Percentiles rank a stretch among this genome's conserved stretches.
Conservation (phyloP, 257 asterid genomes). For the Solanum boliviense region DNA sequence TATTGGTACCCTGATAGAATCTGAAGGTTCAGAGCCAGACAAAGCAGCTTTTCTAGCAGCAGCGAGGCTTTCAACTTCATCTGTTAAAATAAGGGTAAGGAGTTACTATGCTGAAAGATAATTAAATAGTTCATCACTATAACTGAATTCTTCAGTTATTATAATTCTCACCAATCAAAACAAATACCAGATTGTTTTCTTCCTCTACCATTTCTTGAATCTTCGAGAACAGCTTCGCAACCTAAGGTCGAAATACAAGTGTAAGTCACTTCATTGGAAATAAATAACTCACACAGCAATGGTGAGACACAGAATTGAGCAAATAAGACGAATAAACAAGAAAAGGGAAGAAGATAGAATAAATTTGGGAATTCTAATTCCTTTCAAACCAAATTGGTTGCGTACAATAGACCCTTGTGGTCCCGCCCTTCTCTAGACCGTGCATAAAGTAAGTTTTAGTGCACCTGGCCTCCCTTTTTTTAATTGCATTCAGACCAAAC, state of each 20-base stretch:
- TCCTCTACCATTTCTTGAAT: conserved; percentile 98
- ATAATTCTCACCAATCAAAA: conserved; percentile 81
- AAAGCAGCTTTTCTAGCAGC: conserved; percentile 98
- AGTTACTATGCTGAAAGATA: background rate
- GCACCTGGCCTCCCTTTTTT: background rate
- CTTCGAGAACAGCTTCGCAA: conserved; percentile 86
- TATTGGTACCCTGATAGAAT: conserved; percentile 78
- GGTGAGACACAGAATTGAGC: background rate
- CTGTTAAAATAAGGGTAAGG: conserved; percentile 22
- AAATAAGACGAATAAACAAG: background rate
- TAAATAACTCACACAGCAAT: background rate
- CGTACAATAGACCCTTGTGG: background rate
- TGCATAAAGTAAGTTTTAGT: background rate
- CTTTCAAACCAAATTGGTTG: background rate
- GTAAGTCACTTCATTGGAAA: background rate
- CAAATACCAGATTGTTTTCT: conserved; percentile 81
- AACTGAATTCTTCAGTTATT: background rate
- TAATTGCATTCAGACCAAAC: background rate
- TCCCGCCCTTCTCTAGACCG: background rate
- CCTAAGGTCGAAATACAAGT: conserved; percentile 34
- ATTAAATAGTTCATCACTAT: background rate
- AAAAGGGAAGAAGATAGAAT: background rate
- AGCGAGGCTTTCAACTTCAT: conserved; percentile 99
- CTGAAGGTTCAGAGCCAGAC: conserved; percentile 99
- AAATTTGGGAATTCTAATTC: background rate